phyloP scores from a whole-genome alignment of 169 alveolate genomes.

The Neospora caninum region DNA sequence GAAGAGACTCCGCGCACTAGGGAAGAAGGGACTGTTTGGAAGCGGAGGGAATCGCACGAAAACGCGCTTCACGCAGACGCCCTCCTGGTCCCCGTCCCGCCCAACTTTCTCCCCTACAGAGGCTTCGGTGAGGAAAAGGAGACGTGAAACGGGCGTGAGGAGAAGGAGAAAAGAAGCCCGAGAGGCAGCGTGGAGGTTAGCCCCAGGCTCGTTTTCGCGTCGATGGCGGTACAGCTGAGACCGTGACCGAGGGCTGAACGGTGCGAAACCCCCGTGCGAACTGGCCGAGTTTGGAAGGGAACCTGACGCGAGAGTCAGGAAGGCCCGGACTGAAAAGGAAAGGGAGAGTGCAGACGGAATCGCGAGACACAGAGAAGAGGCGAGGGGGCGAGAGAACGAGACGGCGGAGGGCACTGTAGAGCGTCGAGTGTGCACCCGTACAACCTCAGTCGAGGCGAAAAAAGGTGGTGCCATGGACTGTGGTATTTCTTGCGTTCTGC shows the following conservation, averaged over 20 bases:
- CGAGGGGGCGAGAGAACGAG: not conserved
- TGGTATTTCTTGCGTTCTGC: not conserved
- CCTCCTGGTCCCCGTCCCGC: slow-evolving; percentile 41
- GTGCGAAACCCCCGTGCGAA: too few species aligned
- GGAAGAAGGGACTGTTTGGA: not conserved
- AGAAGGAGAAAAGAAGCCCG: too few species aligned
- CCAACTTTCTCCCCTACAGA: slow-evolving; percentile 58
- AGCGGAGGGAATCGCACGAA: not conserved
- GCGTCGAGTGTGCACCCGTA: too few species aligned
- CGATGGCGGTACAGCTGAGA: too few species aligned
- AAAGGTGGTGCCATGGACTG: too few species aligned
- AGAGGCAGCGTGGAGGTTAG: too few species aligned
- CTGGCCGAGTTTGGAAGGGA: too few species aligned
- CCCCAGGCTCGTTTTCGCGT: too few species aligned
- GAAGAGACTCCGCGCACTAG: not conserved
- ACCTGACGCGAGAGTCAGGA: not conserved
- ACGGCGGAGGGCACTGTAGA: not conserved
- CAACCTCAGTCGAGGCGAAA: too few species aligned
- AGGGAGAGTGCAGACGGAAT: not conserved
- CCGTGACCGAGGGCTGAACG: too few species aligned
- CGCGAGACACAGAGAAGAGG: not conserved
- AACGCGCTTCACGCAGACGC: slow-evolving; percentile 22
- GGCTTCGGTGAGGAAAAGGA: slow-evolving; percentile 41
- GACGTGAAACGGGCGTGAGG: too few species aligned
- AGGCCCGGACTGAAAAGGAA: not conserved